A percentile compares a stretch with the other conserved stretches of the same genome.
Evolutionary conservation across 495 filamentous ascomycete genomes (phyloP).

Genomic region (Penicillium bialowiezense): DNA sequence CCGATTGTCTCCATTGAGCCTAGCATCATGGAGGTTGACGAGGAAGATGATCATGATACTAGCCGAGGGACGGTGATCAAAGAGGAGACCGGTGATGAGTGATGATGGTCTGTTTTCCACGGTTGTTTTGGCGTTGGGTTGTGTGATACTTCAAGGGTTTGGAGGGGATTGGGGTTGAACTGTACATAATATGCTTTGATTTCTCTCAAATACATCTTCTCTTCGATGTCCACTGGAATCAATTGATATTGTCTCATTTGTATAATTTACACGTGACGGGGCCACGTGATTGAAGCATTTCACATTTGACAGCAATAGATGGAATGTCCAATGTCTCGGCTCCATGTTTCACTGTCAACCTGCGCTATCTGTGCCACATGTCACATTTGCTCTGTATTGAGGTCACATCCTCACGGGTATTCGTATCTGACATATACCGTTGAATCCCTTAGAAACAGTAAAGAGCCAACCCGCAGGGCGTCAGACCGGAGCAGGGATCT

Average conservation of each 20-base stretch:
- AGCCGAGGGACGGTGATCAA: slow-evolving; percentile 46
- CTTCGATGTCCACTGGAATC: no score
- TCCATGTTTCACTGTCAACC: not conserved
- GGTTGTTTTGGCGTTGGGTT: slow-evolving; percentile 20
- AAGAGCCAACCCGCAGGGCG: no score
- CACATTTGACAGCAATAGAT: not conserved
- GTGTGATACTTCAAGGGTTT: slow-evolving; percentile 1
- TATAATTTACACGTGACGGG: not conserved
- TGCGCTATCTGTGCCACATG: not conserved
- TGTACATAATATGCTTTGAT: slow-evolving; percentile 8
- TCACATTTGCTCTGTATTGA: not conserved
- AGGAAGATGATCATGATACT: slow-evolving; percentile 56
- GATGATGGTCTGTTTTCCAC: slow-evolving; percentile 26
- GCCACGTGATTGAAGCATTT: slow-evolving; percentile 7
- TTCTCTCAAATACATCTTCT: not conserved
- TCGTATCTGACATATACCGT: no score
- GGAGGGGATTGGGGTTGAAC: not conserved
- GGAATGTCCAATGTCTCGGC: not conserved
- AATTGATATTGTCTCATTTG: no score
- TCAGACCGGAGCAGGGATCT: slow-evolving; percentile 11
- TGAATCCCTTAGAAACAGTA: no score
- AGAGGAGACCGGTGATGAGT: slow-evolving; percentile 43
- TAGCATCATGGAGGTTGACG: slow-evolving; percentile 44
- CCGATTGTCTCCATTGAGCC: slow-evolving; percentile 26
- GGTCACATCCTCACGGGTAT: no score